phyloP scores from a whole-genome alignment of 2,329 filamentous ascomycete species.

The Penicillium corylophilum region DNA sequence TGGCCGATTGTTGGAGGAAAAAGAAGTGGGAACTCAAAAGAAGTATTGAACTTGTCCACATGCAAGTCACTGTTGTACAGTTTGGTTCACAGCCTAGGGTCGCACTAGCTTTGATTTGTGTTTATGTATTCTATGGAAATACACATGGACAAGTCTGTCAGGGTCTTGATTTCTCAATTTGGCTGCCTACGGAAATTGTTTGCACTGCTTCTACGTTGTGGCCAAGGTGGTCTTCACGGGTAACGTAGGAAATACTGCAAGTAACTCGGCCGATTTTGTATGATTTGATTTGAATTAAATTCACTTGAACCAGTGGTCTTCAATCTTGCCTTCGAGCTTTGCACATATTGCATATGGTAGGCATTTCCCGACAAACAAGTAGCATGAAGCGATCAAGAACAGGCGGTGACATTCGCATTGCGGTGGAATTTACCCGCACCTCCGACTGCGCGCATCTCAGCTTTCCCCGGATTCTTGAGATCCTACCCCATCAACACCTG shows the following conservation, averaged over 20 bases:
- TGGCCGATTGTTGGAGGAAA: conserved; percentile 7
- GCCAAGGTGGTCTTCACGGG: conserved; percentile 1
- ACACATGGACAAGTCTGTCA: background rate
- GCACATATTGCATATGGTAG: background rate
- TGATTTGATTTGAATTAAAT: background rate
- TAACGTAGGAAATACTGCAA: background rate
- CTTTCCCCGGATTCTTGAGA: conserved; percentile 19
- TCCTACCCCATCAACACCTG: background rate
- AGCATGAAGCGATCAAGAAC: background rate
- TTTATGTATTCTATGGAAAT: background rate
- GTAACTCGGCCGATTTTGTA: background rate
- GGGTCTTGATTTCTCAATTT: background rate
- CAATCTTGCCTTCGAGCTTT: background rate
- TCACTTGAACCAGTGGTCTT: background rate
- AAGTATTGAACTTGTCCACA: background rate
- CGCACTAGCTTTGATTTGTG: background rate
- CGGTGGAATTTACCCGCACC: background rate
- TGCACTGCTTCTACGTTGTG: conserved; percentile 1
- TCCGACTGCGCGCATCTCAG: conserved; percentile 8
- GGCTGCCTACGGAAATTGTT: background rate
- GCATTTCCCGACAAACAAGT: background rate
- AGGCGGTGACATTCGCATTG: background rate
- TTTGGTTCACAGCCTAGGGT: background rate
- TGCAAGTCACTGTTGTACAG: background rate
- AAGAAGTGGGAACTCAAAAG: conserved; percentile 2